phyloP scores from a whole-genome alignment of 495 filamentous ascomycete genomes.

The Daldinia grandis region DNA sequence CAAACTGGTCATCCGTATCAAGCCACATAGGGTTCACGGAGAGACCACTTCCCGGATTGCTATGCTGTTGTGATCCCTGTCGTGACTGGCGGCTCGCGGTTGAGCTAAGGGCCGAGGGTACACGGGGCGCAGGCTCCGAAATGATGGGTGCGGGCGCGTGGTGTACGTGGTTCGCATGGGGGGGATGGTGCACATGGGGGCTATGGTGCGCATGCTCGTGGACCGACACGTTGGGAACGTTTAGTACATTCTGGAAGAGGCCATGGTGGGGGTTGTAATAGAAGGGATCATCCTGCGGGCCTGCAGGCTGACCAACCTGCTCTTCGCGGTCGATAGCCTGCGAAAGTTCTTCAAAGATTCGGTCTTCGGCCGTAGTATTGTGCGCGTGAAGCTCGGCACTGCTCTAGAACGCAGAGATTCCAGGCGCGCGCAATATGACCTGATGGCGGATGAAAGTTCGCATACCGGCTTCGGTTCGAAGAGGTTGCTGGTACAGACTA shows the following conservation, averaged over 20 bases:
- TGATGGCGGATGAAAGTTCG: conserved; percentile 20
- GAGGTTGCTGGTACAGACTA: background rate
- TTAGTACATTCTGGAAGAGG: background rate
- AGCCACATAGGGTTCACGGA: background rate
- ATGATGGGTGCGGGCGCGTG: background rate
- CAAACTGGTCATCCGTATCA: background rate
- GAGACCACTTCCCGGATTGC: background rate
- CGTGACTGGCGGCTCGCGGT: background rate
- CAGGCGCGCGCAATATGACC: conserved; percentile 16
- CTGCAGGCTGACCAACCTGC: background rate
- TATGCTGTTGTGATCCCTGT: background rate
- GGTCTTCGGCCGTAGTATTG: conserved; percentile 14
- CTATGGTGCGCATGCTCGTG: background rate
- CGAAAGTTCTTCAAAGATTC: conserved; percentile 1
- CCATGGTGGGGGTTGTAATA: background rate
- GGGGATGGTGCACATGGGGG: background rate
- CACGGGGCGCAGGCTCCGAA: background rate
- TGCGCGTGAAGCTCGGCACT: conserved; percentile 18
- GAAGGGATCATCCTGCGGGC: conserved; percentile 29
- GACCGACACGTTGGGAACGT: background rate
- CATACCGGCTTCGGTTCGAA: conserved; percentile 16
- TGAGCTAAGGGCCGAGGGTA: background rate
- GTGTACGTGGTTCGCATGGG: background rate
- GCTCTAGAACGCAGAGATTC: conserved; percentile 33
- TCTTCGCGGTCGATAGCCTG: conserved; percentile 10